These are phyloP conservation scores for Phellopilus nigrolimitatus DNA, from an alignment of 1,284 basidiomycete species.

Conservation along the genomic window DNA sequence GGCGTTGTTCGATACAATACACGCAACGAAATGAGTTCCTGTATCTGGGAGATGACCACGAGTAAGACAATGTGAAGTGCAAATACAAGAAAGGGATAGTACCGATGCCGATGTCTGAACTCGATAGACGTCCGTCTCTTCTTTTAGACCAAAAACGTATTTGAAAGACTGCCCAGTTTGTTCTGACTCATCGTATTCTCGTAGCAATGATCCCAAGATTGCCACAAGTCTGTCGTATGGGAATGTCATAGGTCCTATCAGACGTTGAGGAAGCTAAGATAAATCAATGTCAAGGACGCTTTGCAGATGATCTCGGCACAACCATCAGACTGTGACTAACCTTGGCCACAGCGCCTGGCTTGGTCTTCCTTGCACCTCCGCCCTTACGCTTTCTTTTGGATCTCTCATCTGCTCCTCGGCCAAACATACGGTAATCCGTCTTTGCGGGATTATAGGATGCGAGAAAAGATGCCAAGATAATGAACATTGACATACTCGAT, in stretches of 20 bases:
- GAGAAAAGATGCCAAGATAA: constrained; percentile 78
- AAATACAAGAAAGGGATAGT: constrained; percentile 23
- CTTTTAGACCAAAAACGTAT: constrained; percentile 52
- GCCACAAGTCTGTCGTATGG: constrained; percentile 80
- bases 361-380: constrained; percentile 35
- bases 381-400: constrained; percentile 49
- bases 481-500: constrained; percentile 64
- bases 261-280: constrained; percentile 65
- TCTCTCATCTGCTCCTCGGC: constrained; percentile 62
- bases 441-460: constrained; percentile 85
- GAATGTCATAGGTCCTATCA: constrained; percentile 79
- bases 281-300: constrained; percentile 1
- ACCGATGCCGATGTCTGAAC: constrained; percentile 57
- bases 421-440: constrained; percentile 80
- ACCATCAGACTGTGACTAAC: constrained; percentile 5
- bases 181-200: constrained; percentile 72
- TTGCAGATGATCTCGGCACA: not conserved
- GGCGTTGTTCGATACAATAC: constrained; percentile 65
- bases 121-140: constrained; percentile 62
- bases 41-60: constrained; percentile 43
- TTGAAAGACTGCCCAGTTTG: constrained; percentile 39
- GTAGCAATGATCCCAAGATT: constrained; percentile 77
- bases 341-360: constrained; percentile 21
- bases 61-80: constrained; percentile 2
- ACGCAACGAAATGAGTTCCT: constrained; percentile 64